Conservation (phyloP, 345 rosid species). For the Gossypium anomalum region DNA sequence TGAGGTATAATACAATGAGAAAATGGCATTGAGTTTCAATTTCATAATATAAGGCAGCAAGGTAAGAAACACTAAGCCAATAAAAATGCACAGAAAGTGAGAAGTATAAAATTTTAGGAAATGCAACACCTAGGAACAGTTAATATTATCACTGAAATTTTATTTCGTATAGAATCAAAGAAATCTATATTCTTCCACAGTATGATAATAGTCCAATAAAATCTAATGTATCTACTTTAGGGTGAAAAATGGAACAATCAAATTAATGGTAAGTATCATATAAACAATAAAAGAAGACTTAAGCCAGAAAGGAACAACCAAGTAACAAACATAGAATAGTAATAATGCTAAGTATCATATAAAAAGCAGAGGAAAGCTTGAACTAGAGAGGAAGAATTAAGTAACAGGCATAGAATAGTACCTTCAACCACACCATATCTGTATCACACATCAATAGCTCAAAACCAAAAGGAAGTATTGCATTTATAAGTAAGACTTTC, state of each 20-base stretch:
- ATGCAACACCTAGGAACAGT: neutral
- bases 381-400: conserved; percentile 1
- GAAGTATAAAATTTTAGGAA: neutral
- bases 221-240: neutral
- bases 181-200: neutral
- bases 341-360: neutral
- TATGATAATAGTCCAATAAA: neutral
- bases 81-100: neutral
- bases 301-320: conserved; percentile 5
- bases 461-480: conserved; percentile 78
- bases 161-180: neutral
- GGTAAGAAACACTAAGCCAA: neutral
- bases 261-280: neutral
- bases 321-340: neutral
- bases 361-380: neutral
- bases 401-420: conserved; percentile 13
- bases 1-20: neutral
- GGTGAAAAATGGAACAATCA: neutral
- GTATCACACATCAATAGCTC: conserved; percentile 97
- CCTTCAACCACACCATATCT: conserved; percentile 99
- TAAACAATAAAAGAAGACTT: neutral
- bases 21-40: neutral
- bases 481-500: conserved; percentile 80
- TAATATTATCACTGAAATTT: neutral
- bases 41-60: neutral